Conservation (phyloP, 2,329 filamentous ascomycete genomes). For the Aschersonia sp. region DNA sequence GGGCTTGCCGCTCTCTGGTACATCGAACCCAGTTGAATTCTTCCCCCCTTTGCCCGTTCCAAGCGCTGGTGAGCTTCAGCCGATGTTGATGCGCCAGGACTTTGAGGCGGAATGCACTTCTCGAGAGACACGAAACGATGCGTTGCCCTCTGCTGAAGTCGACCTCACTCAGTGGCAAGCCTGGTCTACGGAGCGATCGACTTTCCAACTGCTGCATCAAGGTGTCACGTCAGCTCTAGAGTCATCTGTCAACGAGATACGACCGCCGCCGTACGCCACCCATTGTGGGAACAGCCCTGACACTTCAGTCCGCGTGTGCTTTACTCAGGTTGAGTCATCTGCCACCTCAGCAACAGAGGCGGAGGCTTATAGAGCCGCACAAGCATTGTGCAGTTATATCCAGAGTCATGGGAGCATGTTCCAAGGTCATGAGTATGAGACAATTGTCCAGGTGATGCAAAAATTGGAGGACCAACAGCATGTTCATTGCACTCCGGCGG, state of each 20-base stretch:
- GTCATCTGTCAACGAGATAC: conserved; percentile 32
- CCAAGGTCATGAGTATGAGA: conserved; percentile 63
- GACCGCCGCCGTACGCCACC: conserved; percentile 25
- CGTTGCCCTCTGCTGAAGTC: no score
- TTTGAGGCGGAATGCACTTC: conserved; percentile 39
- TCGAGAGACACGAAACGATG: no score
- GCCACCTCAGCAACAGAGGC: conserved; percentile 64
- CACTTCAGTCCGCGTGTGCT: conserved; percentile 13
- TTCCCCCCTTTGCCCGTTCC: conserved; percentile 66
- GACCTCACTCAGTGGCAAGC: conserved; percentile 26
- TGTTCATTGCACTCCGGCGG: conserved; percentile 20
- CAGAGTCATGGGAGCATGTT: conserved; percentile 49
- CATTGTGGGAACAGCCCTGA: conserved; percentile 24
- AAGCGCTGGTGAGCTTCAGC: conserved; percentile 48
- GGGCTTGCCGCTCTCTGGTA: conserved; percentile 50
- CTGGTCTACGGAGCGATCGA: conserved; percentile 24
- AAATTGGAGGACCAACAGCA: conserved; percentile 59
- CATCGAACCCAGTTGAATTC: conserved; percentile 60
- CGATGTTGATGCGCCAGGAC: conserved; percentile 18
- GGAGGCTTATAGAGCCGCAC: conserved; percentile 68
- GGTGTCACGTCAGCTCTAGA: conserved; percentile 37
- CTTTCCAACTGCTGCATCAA: conserved; percentile 32
- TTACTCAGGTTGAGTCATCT: conserved; percentile 32
- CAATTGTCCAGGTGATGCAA: conserved; percentile 73
- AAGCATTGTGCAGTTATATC: conserved; percentile 71